These are phyloP conservation scores for Rhizopus microsporus DNA, from an alignment of 371 early-diverging fungal species.

Conservation along the genomic window DNA sequence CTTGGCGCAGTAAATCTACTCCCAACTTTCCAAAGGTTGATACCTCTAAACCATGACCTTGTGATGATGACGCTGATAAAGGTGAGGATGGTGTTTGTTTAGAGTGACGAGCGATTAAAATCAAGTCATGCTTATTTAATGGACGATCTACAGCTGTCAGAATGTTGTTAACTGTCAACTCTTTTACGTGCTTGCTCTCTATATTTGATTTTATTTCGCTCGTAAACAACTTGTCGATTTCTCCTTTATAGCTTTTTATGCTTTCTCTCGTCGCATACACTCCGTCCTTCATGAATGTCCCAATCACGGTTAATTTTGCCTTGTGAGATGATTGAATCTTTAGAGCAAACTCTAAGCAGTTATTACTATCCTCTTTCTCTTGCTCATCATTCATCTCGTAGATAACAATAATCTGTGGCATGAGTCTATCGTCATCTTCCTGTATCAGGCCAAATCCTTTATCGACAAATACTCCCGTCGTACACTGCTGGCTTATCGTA, in stretches of 20 bases:
- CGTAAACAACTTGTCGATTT: neutral
- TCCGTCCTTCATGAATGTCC: neutral
- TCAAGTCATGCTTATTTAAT: constrained; percentile 12
- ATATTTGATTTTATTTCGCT: neutral
- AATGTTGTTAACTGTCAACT: neutral
- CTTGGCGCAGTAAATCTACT: neutral
- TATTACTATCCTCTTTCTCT: constrained; percentile 10
- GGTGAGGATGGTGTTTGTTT: no score
- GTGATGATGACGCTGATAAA: neutral
- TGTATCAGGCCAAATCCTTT: constrained; percentile 62
- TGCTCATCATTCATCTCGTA: constrained; percentile 16
- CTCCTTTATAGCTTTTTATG: constrained; percentile 1
- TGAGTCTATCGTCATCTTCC: constrained; percentile 11
- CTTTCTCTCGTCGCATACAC: neutral
- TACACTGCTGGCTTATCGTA: constrained; percentile 10
- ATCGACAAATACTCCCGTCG: constrained; percentile 67
- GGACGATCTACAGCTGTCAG: neutral
- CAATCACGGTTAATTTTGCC: constrained; percentile 12
- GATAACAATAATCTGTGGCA: constrained; percentile 32
- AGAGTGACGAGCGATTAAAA: constrained; percentile 17
- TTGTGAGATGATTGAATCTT: constrained; percentile 26
- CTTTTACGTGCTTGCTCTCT: constrained; percentile 6
- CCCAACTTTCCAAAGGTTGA: neutral
- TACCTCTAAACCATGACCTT: neutral
- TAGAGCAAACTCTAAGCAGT: constrained; percentile 30